These are phyloP conservation scores for Diplogelasinospora grovesii DNA, from an alignment of 495 filamentous ascomycete genomes.

Conservation along the genomic window DNA sequence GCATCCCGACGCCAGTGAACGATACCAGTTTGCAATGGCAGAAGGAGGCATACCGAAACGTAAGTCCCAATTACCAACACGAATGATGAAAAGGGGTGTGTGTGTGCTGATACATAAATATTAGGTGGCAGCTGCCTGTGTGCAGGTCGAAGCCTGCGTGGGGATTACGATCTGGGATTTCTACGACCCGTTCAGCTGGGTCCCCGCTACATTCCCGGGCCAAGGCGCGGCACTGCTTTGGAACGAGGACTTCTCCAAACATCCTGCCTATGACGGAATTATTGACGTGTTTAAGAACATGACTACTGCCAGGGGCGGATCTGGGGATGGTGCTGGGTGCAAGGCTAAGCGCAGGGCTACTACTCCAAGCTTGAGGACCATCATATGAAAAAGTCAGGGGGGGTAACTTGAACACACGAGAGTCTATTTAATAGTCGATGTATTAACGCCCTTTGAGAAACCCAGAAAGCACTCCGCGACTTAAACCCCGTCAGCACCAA, in stretches of 20 bases:
- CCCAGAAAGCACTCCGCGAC: too few relatives aligned
- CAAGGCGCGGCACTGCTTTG: slow-evolving; percentile 47
- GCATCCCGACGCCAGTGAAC: slow-evolving; percentile 42
- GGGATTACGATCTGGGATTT: slow-evolving; percentile 65
- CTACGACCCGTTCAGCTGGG: slow-evolving; percentile 50
- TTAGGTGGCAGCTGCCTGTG: slow-evolving; percentile 49
- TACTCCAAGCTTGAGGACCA: too few relatives aligned
- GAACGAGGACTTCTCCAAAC: slow-evolving; percentile 45
- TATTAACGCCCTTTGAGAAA: too few relatives aligned
- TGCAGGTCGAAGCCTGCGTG: slow-evolving; percentile 51
- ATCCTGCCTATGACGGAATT: slow-evolving; percentile 45
- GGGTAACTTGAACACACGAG: too few relatives aligned
- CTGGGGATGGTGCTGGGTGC: too few relatives aligned
- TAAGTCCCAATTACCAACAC: too few relatives aligned
- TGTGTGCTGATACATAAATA: too few relatives aligned
- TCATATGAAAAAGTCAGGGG: too few relatives aligned
- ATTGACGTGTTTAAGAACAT: slow-evolving; percentile 14
- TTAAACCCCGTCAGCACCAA: slow-evolving; percentile 5
- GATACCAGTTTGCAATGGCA: slow-evolving; percentile 48
- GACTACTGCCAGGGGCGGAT: background rate
- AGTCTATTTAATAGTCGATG: too few relatives aligned
- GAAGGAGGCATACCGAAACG: slow-evolving; percentile 50
- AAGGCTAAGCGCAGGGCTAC: too few relatives aligned
- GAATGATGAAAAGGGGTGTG: too few relatives aligned
- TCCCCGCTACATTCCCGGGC: slow-evolving; percentile 49